Conservation (phyloP, 208 protist species). For the Trypanosoma vivax region DNA sequence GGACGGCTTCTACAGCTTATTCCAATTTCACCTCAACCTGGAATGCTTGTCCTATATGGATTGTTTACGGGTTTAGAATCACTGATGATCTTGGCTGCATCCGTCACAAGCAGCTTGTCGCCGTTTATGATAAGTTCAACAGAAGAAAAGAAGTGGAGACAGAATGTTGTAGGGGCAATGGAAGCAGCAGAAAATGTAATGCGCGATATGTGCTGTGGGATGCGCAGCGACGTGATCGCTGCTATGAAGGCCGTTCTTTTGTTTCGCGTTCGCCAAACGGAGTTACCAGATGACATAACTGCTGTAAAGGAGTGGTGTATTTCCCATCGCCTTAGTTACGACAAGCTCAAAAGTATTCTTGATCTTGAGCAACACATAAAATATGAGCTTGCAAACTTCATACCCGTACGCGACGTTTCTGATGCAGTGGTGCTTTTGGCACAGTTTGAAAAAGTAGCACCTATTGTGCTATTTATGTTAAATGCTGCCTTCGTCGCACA, state of each 20-base stretch:
- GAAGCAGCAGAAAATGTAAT: constrained; percentile 75
- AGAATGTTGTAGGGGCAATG: constrained; percentile 50
- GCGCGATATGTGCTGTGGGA: constrained; percentile 36
- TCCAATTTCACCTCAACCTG: constrained; percentile 27
- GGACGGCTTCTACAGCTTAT: constrained; percentile 39
- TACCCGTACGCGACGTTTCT: constrained; percentile 27
- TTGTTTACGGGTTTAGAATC: constrained; percentile 28
- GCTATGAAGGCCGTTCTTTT: constrained; percentile 25
- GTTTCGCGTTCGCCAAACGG: constrained; percentile 12
- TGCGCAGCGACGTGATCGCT: constrained; percentile 23
- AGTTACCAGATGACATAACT: constrained; percentile 8
- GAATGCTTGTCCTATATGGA: constrained; percentile 34
- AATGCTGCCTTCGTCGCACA: constrained; percentile 39
- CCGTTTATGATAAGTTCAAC: constrained; percentile 22
- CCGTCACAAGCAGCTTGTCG: constrained; percentile 40
- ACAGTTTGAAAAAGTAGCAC: constrained; percentile 24
- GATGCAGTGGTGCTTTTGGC: constrained; percentile 20
- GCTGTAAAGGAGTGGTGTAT: constrained; percentile 19
- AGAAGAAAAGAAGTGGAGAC: constrained; percentile 8
- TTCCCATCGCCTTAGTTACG: constrained; percentile 19
- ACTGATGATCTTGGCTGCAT: constrained; percentile 57
- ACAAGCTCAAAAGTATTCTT: constrained; percentile 26
- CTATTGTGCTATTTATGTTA: constrained; percentile 29
- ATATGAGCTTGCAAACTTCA: constrained; percentile 28
- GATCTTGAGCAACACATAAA: constrained; percentile 40